A percentile compares a stretch with the other conserved stretches of the same genome.
Evolutionary conservation across 163 green algal genomes (phyloP).

Genomic region (Scenedesmus sp.): DNA sequence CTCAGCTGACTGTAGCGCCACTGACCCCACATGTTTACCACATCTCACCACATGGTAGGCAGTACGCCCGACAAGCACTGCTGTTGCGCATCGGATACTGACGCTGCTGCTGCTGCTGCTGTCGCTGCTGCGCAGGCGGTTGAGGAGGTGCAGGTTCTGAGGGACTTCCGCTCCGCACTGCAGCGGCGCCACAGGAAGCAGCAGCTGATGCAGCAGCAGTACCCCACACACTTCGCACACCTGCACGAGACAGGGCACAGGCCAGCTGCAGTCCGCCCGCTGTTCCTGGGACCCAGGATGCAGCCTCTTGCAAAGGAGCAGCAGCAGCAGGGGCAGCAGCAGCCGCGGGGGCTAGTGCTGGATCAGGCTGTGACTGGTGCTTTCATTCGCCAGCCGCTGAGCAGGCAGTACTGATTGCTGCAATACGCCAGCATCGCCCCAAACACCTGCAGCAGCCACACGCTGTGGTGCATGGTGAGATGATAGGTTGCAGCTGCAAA

Average conservation of each 20-base stretch:
- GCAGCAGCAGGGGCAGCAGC: conserved; percentile 24
- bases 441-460: not conserved
- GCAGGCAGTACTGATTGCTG: not conserved
- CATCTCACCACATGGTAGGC: too few species aligned
- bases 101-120: not conserved
- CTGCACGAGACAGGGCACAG: not conserved
- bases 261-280: not conserved
- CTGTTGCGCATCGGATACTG: not conserved
- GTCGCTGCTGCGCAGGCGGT: conserved; percentile 9
- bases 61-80: too few species aligned
- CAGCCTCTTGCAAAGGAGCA: not conserved
- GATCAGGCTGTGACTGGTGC: not conserved
- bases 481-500: too few species aligned
- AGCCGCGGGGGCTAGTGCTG: not conserved
- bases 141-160: conserved; percentile 12
- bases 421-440: not conserved
- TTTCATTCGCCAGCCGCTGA: not conserved
- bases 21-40: too few species aligned
- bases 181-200: conserved; percentile 23
- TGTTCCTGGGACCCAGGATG: not conserved
- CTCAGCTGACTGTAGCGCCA: too few species aligned
- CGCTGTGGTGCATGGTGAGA: too few species aligned
- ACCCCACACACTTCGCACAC: conserved; percentile 5
- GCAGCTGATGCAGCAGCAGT: conserved; percentile 26
- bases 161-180: conserved; percentile 13